Evolutionary conservation across 371 early-diverging fungal genomes (phyloP), one percentile per base, ranked within the genome.

Genomic region (Mucor racemosus): DNA sequence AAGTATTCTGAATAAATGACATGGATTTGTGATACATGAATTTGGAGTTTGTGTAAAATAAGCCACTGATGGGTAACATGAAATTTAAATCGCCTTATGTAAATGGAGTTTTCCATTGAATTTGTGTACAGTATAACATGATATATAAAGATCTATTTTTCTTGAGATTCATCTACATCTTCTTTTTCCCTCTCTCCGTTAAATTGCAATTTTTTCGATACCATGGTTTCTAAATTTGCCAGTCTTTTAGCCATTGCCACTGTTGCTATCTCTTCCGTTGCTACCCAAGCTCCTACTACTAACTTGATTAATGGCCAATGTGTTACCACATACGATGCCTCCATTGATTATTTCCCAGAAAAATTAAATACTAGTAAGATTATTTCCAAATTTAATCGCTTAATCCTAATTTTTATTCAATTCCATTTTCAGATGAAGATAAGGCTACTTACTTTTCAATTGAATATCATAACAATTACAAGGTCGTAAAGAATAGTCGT

Each of bases 381-480:
- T 26, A 26, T 26, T 26, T 26, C 26, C 26, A 26, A 26, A 26
- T 26, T 1, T 26, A 26, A 3, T 26, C 3, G 26, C 26, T 26
- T 26, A 26, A 26, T 26, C 26, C 26, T 26, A 26, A 26, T 26
- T 26, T 26, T 26, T 26, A 26, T 26, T 3, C 3, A 26, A 26
- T 26, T 26, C 26, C 26, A 1, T 26, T 26, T 26, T 26, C 26
- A 26, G 26, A 85, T 58, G 84, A 84, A n/a, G 85, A 85, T 40
- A 67, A 81, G 41, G 86, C 79, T 50, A 77, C 68, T 61, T 75
- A 78, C 56, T 90, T 89, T 76, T 71, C 76, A 15, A 82, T 92
- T 63, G 72, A 79, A 44, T 91, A 92, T 76, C 74, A 79, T 62
- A 88, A 88, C 69, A 84, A 84, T 61, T 90, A 90, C 76, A 90